Evolutionary conservation across 1,139 yeast genomes (phyloP), one percentile per base, ranked within the genome.

Genomic region (Pichia sp.): DNA sequence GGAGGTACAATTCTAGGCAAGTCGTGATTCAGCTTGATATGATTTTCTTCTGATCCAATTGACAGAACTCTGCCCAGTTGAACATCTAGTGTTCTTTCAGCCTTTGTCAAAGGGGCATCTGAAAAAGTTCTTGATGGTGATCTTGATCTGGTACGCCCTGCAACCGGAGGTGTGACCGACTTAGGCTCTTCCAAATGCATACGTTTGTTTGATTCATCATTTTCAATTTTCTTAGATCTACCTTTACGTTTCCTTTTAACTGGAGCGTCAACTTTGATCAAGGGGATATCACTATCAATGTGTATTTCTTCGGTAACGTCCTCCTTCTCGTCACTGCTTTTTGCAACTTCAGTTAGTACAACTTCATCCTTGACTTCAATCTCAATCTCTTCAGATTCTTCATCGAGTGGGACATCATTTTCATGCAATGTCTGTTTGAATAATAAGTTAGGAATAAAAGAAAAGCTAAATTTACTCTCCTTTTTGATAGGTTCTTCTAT

Each of bases 1-100:
- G 44, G 40, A 27, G 52, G 45, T 29, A 50, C 42, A 5, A 45
- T 50, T 36, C 45, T 50, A 29, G 55, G 53, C 3, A 49, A 16
- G 23, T 44, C 47, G 4, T 41, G 46, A 27, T 41, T 38, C 2
- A 48, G n/a, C 3, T 42, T 45, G 9, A 41, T 41, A 4, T 47
- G 49, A 37, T 49, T 50, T 28, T 51, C 53, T 7, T 55, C 62
- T 3, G 55, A 47, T 6, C 58, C 61, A 43, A 58, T 55, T 4
- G 60, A 53, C 32, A 56, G 46, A 26, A 57, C 59, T 16, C 61
- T 49, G 16, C 59, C 48, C 41, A 57, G 54, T 11, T 50, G 47
- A 36, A 45, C 43, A 11, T 47, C 45, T 26, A 55, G 31, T 5
- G 41, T 47, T 3, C 54, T 48, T 3, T 51, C 52, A 3, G 49